phyloP scores from a whole-genome alignment of 1,284 basidiomycete genomes.

The Leccinum subrobustum region DNA sequence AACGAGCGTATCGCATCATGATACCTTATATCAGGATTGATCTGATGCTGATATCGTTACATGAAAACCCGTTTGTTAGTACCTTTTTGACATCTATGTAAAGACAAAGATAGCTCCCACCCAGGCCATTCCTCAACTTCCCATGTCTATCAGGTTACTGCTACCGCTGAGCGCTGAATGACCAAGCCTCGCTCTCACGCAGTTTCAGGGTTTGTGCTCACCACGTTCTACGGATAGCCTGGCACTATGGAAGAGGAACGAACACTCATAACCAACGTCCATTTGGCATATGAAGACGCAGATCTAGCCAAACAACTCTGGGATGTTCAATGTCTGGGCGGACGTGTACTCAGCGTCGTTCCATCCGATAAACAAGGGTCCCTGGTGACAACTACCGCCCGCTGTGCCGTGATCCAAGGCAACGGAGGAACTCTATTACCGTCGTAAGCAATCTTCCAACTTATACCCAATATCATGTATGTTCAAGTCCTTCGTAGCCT shows the following conservation, averaged over 20 bases:
- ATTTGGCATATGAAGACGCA: conserved; percentile 19
- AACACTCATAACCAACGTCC: conserved; percentile 18
- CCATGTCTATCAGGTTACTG: neutral
- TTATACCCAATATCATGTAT: conserved; percentile 1
- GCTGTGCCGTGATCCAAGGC: conserved; percentile 37
- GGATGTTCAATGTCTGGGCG: conserved; percentile 22
- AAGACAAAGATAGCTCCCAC: no score
- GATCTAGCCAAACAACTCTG: conserved; percentile 14
- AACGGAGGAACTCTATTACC: conserved; percentile 50
- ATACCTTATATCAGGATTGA: no score
- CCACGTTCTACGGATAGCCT: neutral
- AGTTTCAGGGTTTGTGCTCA: neutral
- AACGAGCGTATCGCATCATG: no score
- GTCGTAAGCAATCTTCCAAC: conserved; percentile 41
- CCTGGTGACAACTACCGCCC: neutral
- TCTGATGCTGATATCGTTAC: no score
- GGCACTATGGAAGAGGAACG: conserved; percentile 2
- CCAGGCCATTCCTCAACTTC: neutral
- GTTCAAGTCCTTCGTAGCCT: conserved; percentile 37
- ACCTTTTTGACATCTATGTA: no score
- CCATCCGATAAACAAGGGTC: conserved; percentile 6
- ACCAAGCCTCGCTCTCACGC: neutral
- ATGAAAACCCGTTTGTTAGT: no score
- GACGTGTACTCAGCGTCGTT: conserved; percentile 17
- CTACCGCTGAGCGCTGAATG: neutral